Evolutionary conservation across 2,329 filamentous ascomycete genomes (phyloP).

Genomic region (Hawksworthiomyces lignivorus): DNA sequence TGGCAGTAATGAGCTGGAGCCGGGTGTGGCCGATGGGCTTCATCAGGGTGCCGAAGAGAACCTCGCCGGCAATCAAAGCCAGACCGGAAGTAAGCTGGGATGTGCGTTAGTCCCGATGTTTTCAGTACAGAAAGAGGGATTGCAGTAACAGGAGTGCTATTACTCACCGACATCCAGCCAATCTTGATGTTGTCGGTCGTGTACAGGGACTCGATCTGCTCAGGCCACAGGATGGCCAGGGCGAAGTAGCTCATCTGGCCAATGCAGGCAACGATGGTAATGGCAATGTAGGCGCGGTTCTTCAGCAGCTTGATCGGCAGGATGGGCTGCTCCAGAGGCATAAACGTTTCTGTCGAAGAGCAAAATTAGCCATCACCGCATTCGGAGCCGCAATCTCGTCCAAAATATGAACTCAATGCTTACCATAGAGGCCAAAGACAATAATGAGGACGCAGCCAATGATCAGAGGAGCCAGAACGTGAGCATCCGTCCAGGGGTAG

Average conservation of each 20-base stretch:
- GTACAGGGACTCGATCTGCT: slow-evolving; percentile 2
- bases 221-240: slow-evolving; percentile 1
- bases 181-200: slow-evolving; percentile 3
- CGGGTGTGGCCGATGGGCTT: slow-evolving; percentile 3
- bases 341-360: neutral
- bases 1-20: slow-evolving; percentile 3
- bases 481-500: slow-evolving; percentile 31
- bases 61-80: neutral
- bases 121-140: neutral
- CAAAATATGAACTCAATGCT: neutral
- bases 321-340: neutral
- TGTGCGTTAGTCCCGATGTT: neutral
- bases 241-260: neutral
- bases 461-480: slow-evolving; percentile 26
- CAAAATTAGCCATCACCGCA: no score
- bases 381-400: no score
- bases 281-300: slow-evolving; percentile 1
- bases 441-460: slow-evolving; percentile 22
- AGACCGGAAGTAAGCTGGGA: neutral
- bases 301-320: slow-evolving; percentile 2
- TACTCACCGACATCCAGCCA: slow-evolving; percentile 2
- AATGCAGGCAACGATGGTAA: neutral
- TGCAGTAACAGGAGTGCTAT: neutral
- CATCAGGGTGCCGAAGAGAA: neutral
- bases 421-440: neutral